These are phyloP conservation scores for Aspergillus novofumigatus DNA, from an alignment of 2,329 filamentous ascomycete genomes.

Conservation along the genomic window DNA sequence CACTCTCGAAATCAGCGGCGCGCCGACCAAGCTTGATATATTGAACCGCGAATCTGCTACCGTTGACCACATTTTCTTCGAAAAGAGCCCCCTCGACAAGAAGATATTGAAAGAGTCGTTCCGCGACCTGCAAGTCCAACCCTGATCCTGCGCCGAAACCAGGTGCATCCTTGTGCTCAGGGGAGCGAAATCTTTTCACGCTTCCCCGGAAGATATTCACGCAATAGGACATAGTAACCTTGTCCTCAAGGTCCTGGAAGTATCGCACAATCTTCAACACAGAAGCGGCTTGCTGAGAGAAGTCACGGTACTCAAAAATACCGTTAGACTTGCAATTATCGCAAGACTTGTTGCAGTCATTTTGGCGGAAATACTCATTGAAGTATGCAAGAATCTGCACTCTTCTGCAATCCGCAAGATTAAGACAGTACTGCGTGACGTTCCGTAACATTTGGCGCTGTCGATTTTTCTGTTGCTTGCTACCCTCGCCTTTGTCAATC, in stretches of 20 bases:
- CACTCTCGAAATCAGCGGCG: constrained; percentile 44
- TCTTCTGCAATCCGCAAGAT: constrained; percentile 78
- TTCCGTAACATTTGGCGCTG: constrained; percentile 80
- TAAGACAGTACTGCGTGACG: constrained; percentile 86
- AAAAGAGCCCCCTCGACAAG: constrained; percentile 67
- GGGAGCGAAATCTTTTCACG: constrained; percentile 53
- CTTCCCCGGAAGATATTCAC: constrained; percentile 79
- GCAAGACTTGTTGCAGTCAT: constrained; percentile 70
- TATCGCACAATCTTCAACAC: constrained; percentile 65
- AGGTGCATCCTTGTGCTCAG: constrained; percentile 49
- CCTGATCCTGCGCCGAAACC: constrained; percentile 66
- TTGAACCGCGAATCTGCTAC: constrained; percentile 64
- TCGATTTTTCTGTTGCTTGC: constrained; percentile 72
- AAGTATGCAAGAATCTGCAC: constrained; percentile 92
- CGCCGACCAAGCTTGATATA: constrained; percentile 54
- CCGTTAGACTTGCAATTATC: constrained; percentile 81
- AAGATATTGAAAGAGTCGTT: constrained; percentile 77
- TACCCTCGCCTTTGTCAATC: constrained; percentile 78
- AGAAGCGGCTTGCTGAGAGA: constrained; percentile 68
- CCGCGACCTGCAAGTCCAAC: constrained; percentile 70
- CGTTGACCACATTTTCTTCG: constrained; percentile 66
- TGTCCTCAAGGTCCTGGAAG: constrained; percentile 42
- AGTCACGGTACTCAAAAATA: constrained; percentile 69
- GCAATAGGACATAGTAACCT: constrained; percentile 72
- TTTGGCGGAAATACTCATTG: constrained; percentile 71